These are phyloP conservation scores for Harringtonia aguacate DNA, from an alignment of 2,329 filamentous ascomycete species.

Conservation along the genomic window DNA sequence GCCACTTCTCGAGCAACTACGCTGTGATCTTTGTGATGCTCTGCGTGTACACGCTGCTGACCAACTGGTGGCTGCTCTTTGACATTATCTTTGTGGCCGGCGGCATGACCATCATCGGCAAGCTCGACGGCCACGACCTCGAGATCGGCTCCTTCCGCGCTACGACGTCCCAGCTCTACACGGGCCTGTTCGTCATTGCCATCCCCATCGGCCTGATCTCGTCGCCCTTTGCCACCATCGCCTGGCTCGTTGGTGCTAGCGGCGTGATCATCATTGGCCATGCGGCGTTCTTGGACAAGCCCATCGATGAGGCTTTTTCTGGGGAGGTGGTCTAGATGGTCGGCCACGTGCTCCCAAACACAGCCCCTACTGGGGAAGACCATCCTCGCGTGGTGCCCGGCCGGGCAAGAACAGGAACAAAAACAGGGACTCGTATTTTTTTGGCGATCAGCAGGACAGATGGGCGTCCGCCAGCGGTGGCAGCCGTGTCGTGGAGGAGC, in stretches of 20 bases:
- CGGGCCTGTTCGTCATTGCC: conserved; percentile 68
- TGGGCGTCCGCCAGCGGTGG: not conserved
- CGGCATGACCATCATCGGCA: conserved; percentile 86
- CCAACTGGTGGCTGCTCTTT: conserved; percentile 77
- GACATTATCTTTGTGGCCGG: conserved; percentile 80
- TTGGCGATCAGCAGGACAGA: not conserved
- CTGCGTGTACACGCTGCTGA: conserved; percentile 87
- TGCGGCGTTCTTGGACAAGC: conserved; percentile 93
- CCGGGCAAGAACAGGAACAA: conserved; percentile 5
- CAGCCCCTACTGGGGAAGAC: conserved; percentile 98
- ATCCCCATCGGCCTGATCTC: conserved; percentile 79
- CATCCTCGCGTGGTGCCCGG: conserved; percentile 68
- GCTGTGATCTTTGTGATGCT: conserved; percentile 88
- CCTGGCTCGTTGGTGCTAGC: conserved; percentile 94
- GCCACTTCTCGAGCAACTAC: conserved; percentile 98
- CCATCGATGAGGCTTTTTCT: conserved; percentile 99
- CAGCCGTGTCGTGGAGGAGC: conserved; percentile 51
- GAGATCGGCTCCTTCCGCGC: conserved; percentile 74
- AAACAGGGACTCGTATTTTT: not conserved
- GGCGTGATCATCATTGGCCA: conserved; percentile 92
- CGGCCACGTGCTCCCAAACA: conserved; percentile 97
- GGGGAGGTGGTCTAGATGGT: conserved; percentile 99
- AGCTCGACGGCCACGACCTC: conserved; percentile 79
- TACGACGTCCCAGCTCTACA: conserved; percentile 90
- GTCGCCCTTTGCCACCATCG: conserved; percentile 71